Conservation (phyloP, 257 asterid genomes). For the Haberlea rhodopensis region DNA sequence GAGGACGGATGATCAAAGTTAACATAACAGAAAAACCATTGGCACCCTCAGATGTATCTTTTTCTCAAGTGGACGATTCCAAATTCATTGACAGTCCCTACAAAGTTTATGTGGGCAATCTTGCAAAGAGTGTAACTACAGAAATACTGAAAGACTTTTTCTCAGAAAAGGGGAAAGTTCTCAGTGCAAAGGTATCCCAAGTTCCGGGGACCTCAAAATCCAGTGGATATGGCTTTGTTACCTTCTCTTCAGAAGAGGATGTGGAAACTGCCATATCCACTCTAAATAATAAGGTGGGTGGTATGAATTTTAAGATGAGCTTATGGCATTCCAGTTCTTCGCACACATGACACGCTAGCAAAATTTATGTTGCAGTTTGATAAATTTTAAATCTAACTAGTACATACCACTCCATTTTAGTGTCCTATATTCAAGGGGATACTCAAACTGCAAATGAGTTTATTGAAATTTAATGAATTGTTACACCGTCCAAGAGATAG, state of each 20-base stretch:
- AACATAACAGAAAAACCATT: slow-evolving; percentile 85
- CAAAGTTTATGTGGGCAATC: slow-evolving; percentile 89
- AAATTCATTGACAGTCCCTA: slow-evolving; percentile 77
- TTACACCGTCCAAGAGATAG: neutral
- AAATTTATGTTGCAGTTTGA: neutral
- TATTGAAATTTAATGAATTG: neutral
- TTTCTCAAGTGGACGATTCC: slow-evolving; percentile 67
- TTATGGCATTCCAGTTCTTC: neutral
- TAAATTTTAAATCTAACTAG: neutral
- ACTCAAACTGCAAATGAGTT: neutral
- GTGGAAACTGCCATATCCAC: slow-evolving; percentile 86
- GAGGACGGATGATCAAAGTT: slow-evolving; percentile 83
- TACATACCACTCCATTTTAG: neutral
- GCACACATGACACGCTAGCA: neutral
- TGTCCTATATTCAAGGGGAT: neutral
- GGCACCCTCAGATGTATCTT: slow-evolving; percentile 35
- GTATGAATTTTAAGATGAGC: neutral
- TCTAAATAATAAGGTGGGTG: slow-evolving; percentile 57
- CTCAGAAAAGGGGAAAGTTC: slow-evolving; percentile 66
- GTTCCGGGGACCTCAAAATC: slow-evolving; percentile 91
- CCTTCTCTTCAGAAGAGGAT: slow-evolving; percentile 80
- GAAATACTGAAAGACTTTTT: slow-evolving; percentile 62
- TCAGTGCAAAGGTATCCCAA: slow-evolving; percentile 78
- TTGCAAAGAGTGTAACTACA: slow-evolving; percentile 72
- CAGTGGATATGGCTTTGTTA: slow-evolving; percentile 83